Base-by-base conservation (phyloP, 495 filamentous ascomycete species). In the Venustampulla echinocandica region DNA sequence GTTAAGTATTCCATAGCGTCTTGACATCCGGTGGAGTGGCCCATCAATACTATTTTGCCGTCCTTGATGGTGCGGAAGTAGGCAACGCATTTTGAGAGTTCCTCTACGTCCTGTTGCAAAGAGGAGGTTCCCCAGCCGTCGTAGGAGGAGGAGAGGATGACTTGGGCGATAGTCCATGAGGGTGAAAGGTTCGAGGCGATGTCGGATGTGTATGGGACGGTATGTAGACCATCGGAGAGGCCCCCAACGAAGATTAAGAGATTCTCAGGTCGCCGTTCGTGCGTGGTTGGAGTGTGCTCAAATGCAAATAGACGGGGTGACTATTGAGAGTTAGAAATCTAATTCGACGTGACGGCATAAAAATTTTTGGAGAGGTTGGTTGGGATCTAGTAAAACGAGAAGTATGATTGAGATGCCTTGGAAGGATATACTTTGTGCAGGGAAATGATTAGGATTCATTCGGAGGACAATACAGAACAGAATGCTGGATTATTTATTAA, bases 11-110 rank as follows among this genome's bases (percentile, higher is more conserved):
- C 77, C 62, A 96, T 73, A 24, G 85, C 79, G 57, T 94, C 88
- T 67, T 95, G 92, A 49, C 84, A 87, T 1, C 92, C 92, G 10
- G 72, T 77, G 2, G 83, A 89, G 53, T 94, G 87, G 9, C 92
- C 92, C 75, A 98, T 78, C 10, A 96, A 61, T 7, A 90, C 81
- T n/a, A 95, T 67, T 57, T 82, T 86, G 7, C 63, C 62, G 11
- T 64, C 49, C n/a, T 60, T 61, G 5, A 60, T 54, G 11, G 36
- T 45, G 2, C 69, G 69, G 40, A 95, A 76, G 57, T 89, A 90
- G 15, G 68, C 59, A n/a, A 95, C 83, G 41, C 84, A 73, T 17
- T 76, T 64, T 0, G 69, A 74, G 35, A 95, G 73, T 61, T 98
- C 87, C 17, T 72, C 61, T 13, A 82, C 81, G 62, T 96, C 90